These are phyloP conservation scores for Holtermannia corniformis DNA, from an alignment of 768 basidiomycete species.

Conservation along the genomic window DNA sequence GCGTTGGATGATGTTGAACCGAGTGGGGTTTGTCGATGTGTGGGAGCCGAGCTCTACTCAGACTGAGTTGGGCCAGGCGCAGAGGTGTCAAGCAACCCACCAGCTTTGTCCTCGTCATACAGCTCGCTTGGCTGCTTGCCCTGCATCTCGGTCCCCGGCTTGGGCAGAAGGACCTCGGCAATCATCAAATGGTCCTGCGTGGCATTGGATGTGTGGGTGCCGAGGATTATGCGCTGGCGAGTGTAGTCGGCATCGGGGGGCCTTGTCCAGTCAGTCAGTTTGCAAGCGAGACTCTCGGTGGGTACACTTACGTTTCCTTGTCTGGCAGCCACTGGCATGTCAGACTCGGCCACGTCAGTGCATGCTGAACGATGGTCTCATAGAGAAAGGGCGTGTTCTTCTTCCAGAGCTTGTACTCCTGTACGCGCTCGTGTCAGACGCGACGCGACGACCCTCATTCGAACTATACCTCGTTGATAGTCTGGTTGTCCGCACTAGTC, in stretches of 20 bases:
- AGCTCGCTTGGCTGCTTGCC: conserved; percentile 57
- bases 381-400: conserved; percentile 83
- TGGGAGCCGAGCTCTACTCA: conserved; percentile 79
- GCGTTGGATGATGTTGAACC: conserved; percentile 79
- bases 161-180: conserved; percentile 85
- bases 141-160: conserved; percentile 54
- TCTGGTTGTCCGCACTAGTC: conserved; percentile 39
- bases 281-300: neutral
- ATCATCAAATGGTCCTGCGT: conserved; percentile 93
- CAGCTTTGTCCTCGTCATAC: conserved; percentile 83
- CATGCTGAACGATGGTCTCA: conserved; percentile 93
- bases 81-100: conserved; percentile 27
- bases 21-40: conserved; percentile 69
- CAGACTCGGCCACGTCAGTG: conserved; percentile 93
- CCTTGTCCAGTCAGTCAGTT: conserved; percentile 45
- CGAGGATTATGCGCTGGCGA: conserved; percentile 83
- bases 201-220: conserved; percentile 94
- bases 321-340: conserved; percentile 99
- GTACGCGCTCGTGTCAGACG: neutral
- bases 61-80: neutral
- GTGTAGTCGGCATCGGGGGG: conserved; percentile 89
- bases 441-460: conserved; percentile 4
- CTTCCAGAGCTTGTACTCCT: conserved; percentile 46
- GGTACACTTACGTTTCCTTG: conserved; percentile 65
- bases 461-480: conserved; percentile 45